Percentiles rank a stretch among this genome's conserved stretches.
These are phyloP conservation scores for Pythium sp. DNA, from an alignment of 352 stramenopile genomes.

Conservation along the genomic window DNA sequence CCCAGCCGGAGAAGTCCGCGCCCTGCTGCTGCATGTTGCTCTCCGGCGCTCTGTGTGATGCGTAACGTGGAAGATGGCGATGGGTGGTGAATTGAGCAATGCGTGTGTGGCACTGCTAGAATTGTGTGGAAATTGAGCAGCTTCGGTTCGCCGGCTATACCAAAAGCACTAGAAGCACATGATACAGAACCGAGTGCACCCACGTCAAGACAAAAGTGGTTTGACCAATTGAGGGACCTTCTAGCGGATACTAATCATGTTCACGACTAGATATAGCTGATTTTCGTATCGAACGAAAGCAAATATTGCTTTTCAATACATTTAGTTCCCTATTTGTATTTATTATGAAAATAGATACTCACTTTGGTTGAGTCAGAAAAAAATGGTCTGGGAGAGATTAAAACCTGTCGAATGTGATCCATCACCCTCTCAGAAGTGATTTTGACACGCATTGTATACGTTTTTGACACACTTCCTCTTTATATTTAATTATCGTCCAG, in stretches of 20 bases:
- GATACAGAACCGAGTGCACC: not conserved
- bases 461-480: too few species aligned
- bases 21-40: conserved; percentile 5
- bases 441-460: not conserved
- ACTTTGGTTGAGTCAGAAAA: not conserved
- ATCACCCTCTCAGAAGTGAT: not conserved
- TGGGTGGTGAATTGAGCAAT: not conserved
- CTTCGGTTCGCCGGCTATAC: not conserved
- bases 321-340: not conserved
- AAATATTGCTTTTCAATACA: not conserved
- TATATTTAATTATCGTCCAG: too few species aligned
- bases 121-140: not conserved
- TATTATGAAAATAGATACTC: not conserved
- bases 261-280: too few species aligned
- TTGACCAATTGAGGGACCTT: not conserved
- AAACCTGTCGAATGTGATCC: not conserved
- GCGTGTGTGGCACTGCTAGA: too few species aligned
- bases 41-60: not conserved
- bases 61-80: too few species aligned
- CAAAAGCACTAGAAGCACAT: not conserved
- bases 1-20: conserved; percentile 54
- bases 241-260: not conserved
- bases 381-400: not conserved
- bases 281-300: not conserved
- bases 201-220: not conserved